Base-by-base conservation (phyloP, 148 eudicot species). In the Spergularia bocconei region DNA sequence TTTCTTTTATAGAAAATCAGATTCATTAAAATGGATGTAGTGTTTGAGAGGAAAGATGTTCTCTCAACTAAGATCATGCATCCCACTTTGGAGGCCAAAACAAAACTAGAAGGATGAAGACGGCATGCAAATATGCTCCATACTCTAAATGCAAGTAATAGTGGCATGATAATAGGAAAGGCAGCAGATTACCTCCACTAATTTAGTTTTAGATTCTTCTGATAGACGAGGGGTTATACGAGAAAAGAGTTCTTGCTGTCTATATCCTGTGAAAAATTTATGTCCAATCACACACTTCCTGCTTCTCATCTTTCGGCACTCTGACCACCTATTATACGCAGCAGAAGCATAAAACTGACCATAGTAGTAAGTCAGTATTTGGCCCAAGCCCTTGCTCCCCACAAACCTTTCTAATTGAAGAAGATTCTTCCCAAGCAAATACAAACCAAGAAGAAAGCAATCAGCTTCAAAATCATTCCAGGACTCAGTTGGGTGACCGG, bases 361-460 rank as follows among this genome's bases (percentile, higher is more conserved):
- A 74, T 91, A 93, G 62, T 91, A 93, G 68, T 81, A 89, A 0
- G 83, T 75, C 70, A 84, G 74, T 38, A 93, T 71, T 39, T 84
- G 85, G 14, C 92, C 92, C 78, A 83, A 78, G 19, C 72, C 67
- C 78, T 91, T 93, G 33, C 79, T 84, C 62, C 78, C 96, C 63
- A 91, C 71, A 79, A 91, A 91, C 54, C 67, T 82, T 72, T 70
- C 77, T 69, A 93, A 82, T 65, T 53, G 81, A 72, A 76, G 87
- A 72, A 93, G 91, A 61, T 91, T 85, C 84, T 91, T 93, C 77
- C 86, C 88, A 72, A 91, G 90, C 29, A 93, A 79, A 73, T 88
- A 93, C 73, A 93, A 78, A 33, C 96, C 96, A 59, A 93, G 89
- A 54, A 91, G 80, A 76, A 93, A 93, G 70, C 89, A 80, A 50